Base-by-base conservation (phyloP, 2,329 filamentous ascomycete genomes). In the Graphium sp. region DNA sequence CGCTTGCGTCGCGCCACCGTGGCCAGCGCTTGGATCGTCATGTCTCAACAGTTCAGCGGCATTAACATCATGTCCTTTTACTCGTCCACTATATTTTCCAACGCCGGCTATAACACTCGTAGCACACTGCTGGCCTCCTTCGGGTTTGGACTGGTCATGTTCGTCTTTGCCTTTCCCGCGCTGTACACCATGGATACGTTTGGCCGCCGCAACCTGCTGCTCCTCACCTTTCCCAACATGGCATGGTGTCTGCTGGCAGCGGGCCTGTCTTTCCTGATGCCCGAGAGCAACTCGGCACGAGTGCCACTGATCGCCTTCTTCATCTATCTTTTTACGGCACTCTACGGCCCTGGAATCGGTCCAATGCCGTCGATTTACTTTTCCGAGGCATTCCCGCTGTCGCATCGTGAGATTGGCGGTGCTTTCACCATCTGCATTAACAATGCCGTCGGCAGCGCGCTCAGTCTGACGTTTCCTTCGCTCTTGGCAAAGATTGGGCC, bases 1-100 rank as follows among this genome's bases (percentile, higher is more conserved):
- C 64, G 76, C 32, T 57, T 79, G 9, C 65, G 74, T 26, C 63
- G 74, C 23, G 82, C 82, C 9, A 84, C 72, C 11, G 60, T 78
- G 26, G 82, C 81, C 8, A 78, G 80, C 2, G 78, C 74, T 40
- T 73, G 72, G 3, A 79, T 89, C 42, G 91, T 91, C 81, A 69
- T 78, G 46, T 71, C 71, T 3, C 74, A 79, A 48, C 73, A 78
- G 49, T 72, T 78, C 62, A 76, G 71, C 39, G 63, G 47, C 15
- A 52, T 71, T 29, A 72, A 71, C 31, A 62, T 68, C 18, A 61
- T 69, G 18, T 61, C 62, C 1, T 70, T 66, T 39, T 70, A 68
- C 38, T 63, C 56, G 1, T 66, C 56, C 0, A 60, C 51, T 0
- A 58, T 48, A 37, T 53, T n/a, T n/a, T n/a, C n/a, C 11, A 34